Percentiles rank a stretch among this genome's conserved stretches.
Conservation (phyloP, 768 basidiomycete genomes). For the Leccinum fibrillosum region DNA sequence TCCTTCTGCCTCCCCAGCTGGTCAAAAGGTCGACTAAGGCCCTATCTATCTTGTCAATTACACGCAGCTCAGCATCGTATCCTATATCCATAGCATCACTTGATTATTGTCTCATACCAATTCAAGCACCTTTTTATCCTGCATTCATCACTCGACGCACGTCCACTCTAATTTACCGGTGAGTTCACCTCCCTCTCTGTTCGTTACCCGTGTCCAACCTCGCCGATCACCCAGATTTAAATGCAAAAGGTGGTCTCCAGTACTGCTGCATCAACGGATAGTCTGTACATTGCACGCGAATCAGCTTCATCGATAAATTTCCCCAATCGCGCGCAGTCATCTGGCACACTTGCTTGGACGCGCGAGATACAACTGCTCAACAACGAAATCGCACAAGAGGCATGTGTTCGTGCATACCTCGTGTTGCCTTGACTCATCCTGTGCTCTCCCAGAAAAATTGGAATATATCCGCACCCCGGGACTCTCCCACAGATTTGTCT, state of each 20-base stretch:
- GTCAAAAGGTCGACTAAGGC: conserved; percentile 36
- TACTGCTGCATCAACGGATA: conserved; percentile 40
- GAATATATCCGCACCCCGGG: conserved; percentile 41
- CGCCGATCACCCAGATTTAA: conserved; percentile 42
- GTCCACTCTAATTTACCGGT: conserved; percentile 48
- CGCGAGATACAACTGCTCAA: conserved; percentile 36
- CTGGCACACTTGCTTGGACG: conserved; percentile 46
- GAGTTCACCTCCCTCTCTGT: conserved; percentile 21
- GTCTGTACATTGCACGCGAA: conserved; percentile 35
- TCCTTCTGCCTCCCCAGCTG: conserved; percentile 32
- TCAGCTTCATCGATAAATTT: conserved; percentile 32
- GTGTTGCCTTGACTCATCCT: conserved; percentile 23
- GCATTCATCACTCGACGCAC: conserved; percentile 43
- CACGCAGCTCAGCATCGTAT: conserved; percentile 37
- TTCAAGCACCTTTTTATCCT: conserved; percentile 44
- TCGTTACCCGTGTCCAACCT: conserved; percentile 20
- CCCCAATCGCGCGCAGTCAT: conserved; percentile 29
- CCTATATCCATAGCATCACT: conserved; percentile 42
- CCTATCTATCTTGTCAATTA: conserved; percentile 39
- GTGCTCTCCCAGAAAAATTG: conserved; percentile 40
- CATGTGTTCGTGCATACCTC: conserved; percentile 29
- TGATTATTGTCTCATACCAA: conserved; percentile 48
- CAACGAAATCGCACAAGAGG: conserved; percentile 45
- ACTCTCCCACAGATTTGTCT: conserved; percentile 35
- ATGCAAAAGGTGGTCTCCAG: conserved; percentile 71